Evolutionary conservation across 352 stramenopile genomes (phyloP).

Genomic region (Blastocystis sp.): DNA sequence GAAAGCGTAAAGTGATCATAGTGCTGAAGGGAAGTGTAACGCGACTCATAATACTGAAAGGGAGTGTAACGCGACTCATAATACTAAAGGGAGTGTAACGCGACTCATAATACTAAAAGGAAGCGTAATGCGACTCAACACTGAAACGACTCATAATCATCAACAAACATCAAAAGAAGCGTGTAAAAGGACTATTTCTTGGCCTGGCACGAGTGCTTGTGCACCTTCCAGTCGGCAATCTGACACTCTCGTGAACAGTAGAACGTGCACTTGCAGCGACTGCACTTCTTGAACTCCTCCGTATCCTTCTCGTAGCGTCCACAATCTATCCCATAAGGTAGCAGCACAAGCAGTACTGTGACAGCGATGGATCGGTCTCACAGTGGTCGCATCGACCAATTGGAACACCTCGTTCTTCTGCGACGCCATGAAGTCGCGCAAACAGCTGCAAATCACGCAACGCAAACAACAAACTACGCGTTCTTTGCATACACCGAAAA

Average conservation of each 20-base stretch:
- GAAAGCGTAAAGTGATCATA: too few relatives aligned
- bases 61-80: too few relatives aligned
- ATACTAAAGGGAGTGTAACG: too few relatives aligned
- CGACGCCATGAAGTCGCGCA: conserved; percentile 4
- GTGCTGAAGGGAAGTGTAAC: too few relatives aligned
- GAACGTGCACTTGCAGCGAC: conserved; percentile 49
- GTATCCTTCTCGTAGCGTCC: conserved; percentile 64
- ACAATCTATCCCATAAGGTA: conserved; percentile 15
- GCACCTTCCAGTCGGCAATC: conserved; percentile 68
- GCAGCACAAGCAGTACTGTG: background rate
- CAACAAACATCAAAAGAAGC: background rate
- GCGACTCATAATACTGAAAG: too few relatives aligned
- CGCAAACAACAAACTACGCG: background rate
- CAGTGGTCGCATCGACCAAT: background rate
- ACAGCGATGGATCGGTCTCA: conserved; percentile 37
- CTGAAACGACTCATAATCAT: too few relatives aligned
- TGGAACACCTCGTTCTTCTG: conserved; percentile 34
- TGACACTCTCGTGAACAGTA: conserved; percentile 60
- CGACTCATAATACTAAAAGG: too few relatives aligned
- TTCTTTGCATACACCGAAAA: conserved; percentile 49
- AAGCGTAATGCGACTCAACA: too few relatives aligned
- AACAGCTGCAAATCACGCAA: background rate
- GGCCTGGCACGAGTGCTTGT: conserved; percentile 33
- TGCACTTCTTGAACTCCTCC: conserved; percentile 69
- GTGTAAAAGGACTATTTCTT: conserved; percentile 31